Conservation (phyloP, 176 grass and related monocot genomes). For the Oryza brachyantha region DNA sequence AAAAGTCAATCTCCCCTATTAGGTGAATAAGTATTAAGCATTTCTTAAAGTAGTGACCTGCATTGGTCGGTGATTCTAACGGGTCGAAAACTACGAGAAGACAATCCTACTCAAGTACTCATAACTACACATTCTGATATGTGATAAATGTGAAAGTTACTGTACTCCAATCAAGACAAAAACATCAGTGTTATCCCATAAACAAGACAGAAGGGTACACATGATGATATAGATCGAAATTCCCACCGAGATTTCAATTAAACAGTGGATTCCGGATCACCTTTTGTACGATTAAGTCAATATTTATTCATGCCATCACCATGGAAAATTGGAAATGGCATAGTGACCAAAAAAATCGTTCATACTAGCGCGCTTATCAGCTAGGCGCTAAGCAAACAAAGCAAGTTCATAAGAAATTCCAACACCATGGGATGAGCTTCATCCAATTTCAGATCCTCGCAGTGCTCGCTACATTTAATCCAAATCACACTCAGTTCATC, state of each 20-base stretch:
- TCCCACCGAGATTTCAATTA: conserved; percentile 17
- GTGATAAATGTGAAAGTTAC: neutral
- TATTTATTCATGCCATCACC: conserved; percentile 17
- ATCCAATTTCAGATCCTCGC: conserved; percentile 51
- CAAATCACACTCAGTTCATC: conserved; percentile 12
- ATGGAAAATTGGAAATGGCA: conserved; percentile 1
- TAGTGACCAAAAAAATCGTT: conserved; percentile 2
- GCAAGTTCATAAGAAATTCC: conserved; percentile 8
- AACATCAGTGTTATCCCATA: neutral
- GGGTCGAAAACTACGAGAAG: conserved; percentile 10
- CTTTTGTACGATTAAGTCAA: neutral
- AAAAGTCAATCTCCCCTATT: neutral
- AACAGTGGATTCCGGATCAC: neutral
- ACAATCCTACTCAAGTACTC: conserved; percentile 1
- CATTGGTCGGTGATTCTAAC: neutral
- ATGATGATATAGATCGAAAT: conserved; percentile 9
- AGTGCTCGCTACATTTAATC: conserved; percentile 32
- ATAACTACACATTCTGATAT: too few species aligned
- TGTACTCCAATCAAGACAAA: neutral
- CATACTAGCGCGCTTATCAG: neutral
- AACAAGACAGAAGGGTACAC: conserved; percentile 26
- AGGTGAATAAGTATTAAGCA: neutral
- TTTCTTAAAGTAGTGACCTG: neutral
- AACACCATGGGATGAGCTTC: conserved; percentile 7
- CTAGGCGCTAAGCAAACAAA: conserved; percentile 1